Base-by-base conservation (phyloP, 2,329 filamentous ascomycete species). In the Cladosporium sphaerospermum region DNA sequence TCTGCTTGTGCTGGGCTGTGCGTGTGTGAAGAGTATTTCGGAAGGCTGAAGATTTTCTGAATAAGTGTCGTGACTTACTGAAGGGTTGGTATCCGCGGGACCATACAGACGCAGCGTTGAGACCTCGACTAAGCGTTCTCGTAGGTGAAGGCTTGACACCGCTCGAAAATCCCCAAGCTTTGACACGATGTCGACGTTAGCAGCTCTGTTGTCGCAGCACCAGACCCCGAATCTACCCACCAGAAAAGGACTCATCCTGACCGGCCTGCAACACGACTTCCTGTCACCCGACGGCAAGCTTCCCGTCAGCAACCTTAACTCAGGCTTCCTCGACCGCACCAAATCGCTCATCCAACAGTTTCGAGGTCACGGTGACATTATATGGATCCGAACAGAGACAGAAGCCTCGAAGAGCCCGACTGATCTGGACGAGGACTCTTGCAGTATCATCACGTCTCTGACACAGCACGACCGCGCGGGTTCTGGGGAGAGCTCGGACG, bases 221-320 rank as follows among this genome's bases (percentile, higher is more conserved):
- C 72, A 73, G 47, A 70, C 68, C 49, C 78, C 79, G 13, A 72
- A 72, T 51, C 75, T 84, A 55, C 71, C 79, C 57, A 83, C 80
- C 19, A 73, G 78, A 53, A 81, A 82, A 71, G 92, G 89, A 1
- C 77, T 99, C 41, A 75, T 97, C 16, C 74, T 95, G 14, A 78
- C 96, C 58, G 92, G 96, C 64, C 81, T 95, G 34, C 93, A 97
- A 66, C 89, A 95, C 62, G 92, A 96, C 68, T 96, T 97, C 64
- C 73, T 95, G 54, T 77, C 82, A 6, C 72, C 80, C 1, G 77
- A 82, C 47, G 86, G 88, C 52, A 80, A 83, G 23, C 71, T 96
- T 16, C 79, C 83, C 10, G 81, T 91, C 47, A 74, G 74, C 34
- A 51, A 51, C n/a, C 78, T 81, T 41, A 57, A 62, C n/a, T 70